Conservation (phyloP, 2,329 filamentous ascomycete species). For the Thielaviopsis punctulata region DNA sequence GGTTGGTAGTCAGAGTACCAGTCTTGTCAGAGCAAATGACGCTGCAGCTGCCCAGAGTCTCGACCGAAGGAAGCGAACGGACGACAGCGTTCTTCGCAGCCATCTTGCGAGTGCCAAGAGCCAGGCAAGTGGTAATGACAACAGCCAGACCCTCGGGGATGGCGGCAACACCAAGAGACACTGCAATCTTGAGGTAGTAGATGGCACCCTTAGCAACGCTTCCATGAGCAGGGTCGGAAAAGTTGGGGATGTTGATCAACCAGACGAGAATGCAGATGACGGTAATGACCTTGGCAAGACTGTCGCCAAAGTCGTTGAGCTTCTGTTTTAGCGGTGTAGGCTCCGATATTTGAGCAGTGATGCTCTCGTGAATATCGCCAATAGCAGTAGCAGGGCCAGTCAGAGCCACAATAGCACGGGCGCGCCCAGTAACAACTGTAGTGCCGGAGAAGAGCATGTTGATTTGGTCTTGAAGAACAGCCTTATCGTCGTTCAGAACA, state of each 20-base stretch:
- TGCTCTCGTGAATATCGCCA: constrained; percentile 97
- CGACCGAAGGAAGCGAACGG: constrained; percentile 85
- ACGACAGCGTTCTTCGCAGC: constrained; percentile 96
- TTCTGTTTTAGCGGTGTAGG: constrained; percentile 97
- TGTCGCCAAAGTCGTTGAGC: constrained; percentile 93
- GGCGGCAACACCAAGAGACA: constrained; percentile 91
- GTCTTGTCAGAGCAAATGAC: constrained; percentile 99
- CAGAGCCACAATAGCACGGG: constrained; percentile 75
- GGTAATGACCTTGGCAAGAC: constrained; percentile 92
- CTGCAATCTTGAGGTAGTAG: constrained; percentile 98
- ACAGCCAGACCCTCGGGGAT: constrained; percentile 96
- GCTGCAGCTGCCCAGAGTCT: constrained; percentile 96
- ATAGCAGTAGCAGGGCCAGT: constrained; percentile 87
- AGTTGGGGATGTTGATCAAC: constrained; percentile 97
- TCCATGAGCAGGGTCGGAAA: constrained; percentile 85
- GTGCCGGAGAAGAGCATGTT: constrained; percentile 99
- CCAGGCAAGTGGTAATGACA: constrained; percentile 96
- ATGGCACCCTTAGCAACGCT: constrained; percentile 94
- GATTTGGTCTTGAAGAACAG: constrained; percentile 91
- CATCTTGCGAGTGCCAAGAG: constrained; percentile 95
- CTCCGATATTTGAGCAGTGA: constrained; percentile 92
- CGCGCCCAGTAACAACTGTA: constrained; percentile 86
- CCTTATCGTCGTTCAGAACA: constrained; percentile 56
- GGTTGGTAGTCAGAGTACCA: constrained; percentile 92
- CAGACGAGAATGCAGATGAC: constrained; percentile 92